These are phyloP conservation scores for Amaranthus palmeri DNA, from an alignment of 148 eudicot species.

Conservation along the genomic window DNA sequence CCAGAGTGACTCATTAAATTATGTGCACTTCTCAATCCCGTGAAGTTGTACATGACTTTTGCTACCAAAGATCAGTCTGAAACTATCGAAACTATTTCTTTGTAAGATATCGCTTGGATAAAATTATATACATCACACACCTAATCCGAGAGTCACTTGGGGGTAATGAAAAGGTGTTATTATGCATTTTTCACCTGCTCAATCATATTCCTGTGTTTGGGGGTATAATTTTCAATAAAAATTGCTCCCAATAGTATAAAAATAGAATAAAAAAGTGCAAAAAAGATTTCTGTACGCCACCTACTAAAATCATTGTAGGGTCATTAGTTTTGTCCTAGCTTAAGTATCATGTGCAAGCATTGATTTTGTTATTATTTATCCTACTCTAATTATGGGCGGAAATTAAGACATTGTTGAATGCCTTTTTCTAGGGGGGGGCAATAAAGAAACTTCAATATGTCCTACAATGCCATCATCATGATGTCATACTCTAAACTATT, in stretches of 20 bases:
- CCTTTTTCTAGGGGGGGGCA: constrained; percentile 9
- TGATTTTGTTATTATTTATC: constrained; percentile 1
- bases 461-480: constrained; percentile 10
- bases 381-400: neutral
- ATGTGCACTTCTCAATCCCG: too few species aligned
- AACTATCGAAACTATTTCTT: too few species aligned
- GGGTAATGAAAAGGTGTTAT: too few species aligned
- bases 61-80: too few species aligned
- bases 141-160: too few species aligned
- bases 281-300: neutral
- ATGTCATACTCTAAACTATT: neutral
- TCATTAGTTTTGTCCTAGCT: neutral
- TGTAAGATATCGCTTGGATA: too few species aligned
- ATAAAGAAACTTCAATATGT: neutral
- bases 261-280: neutral
- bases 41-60: too few species aligned
- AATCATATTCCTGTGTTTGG: too few species aligned
- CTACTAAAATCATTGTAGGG: constrained; percentile 6
- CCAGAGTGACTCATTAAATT: too few species aligned
- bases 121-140: too few species aligned
- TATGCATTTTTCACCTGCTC: too few species aligned
- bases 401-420: neutral
- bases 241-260: neutral
- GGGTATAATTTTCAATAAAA: too few species aligned
- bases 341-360: constrained; percentile 9